phyloP scores from a whole-genome alignment of 768 basidiomycete species.

The Suillus subaureus region DNA sequence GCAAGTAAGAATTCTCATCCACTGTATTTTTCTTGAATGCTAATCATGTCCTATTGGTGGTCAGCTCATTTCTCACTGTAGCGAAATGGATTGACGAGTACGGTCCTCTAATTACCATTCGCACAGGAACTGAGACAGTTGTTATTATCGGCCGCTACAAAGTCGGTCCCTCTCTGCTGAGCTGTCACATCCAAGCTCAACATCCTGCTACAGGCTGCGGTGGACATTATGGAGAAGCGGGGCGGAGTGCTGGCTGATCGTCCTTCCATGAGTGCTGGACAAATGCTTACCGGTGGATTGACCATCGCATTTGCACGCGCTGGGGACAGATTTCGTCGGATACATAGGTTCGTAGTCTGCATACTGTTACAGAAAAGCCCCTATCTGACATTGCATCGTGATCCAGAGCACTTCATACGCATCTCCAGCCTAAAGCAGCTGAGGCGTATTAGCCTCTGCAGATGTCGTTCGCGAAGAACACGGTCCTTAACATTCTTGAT shows the following conservation, averaged over 20 bases:
- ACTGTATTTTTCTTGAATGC: neutral
- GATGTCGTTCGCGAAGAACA: conserved; percentile 1
- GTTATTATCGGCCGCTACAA: conserved; percentile 3
- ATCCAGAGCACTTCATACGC: neutral
- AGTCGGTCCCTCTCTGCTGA: neutral
- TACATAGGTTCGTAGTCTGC: neutral
- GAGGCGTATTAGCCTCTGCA: neutral
- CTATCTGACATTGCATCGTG: neutral
- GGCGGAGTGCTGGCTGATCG: neutral
- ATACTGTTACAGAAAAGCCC: neutral
- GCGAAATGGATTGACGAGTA: neutral
- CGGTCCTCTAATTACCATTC: neutral
- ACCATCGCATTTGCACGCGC: neutral
- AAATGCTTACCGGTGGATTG: neutral
- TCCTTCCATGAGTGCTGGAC: neutral
- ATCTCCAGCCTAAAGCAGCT: neutral
- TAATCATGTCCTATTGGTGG: neutral
- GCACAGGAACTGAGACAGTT: neutral
- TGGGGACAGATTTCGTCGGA: neutral
- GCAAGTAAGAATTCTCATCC: neutral
- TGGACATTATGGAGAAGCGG: neutral
- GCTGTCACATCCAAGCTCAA: neutral
- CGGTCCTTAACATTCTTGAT: neutral
- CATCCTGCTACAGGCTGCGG: neutral
- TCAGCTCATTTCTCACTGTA: neutral